These are phyloP conservation scores for Ceratobasidium sp. DNA, from an alignment of 1,284 basidiomycete genomes.

Conservation along the genomic window DNA sequence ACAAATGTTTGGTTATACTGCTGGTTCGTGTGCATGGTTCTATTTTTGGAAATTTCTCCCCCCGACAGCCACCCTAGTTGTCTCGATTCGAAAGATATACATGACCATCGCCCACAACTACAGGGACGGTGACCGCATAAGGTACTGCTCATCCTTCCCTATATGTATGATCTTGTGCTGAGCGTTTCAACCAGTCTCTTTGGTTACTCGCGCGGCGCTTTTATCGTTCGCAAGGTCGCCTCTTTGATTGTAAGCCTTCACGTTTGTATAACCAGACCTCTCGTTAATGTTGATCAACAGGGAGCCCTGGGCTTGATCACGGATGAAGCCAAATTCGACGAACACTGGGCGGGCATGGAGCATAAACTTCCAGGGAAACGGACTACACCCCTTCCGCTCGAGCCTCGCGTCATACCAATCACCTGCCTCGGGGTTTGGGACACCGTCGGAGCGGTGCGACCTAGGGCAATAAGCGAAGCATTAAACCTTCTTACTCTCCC, in stretches of 20 bases:
- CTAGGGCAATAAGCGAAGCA: background rate
- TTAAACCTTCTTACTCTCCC: slow-evolving; percentile 22
- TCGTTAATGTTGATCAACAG: background rate
- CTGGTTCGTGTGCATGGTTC: background rate
- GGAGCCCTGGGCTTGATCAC: slow-evolving; percentile 4
- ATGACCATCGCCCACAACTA: slow-evolving; percentile 2
- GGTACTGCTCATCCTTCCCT: background rate
- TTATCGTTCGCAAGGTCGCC: slow-evolving; percentile 48
- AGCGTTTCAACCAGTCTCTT: slow-evolving; percentile 7
- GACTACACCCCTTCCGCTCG: background rate
- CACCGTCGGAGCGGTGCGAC: slow-evolving; percentile 35
- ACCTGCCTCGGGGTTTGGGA: slow-evolving; percentile 34
- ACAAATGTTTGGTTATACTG: slow-evolving; percentile 10
- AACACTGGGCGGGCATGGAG: slow-evolving; percentile 12
- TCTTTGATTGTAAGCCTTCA: slow-evolving; percentile 36
- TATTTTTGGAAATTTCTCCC: no score
- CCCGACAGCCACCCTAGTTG: background rate
- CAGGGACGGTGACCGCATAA: slow-evolving; percentile 2
- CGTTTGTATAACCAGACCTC: background rate
- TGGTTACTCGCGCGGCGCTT: slow-evolving; percentile 45
- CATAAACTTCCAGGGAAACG: slow-evolving; percentile 11
- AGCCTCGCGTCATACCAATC: background rate
- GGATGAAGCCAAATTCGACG: background rate
- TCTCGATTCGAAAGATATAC: slow-evolving; percentile 9
- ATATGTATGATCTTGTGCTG: background rate